Evolutionary conservation across 2,329 filamentous ascomycete species (phyloP).

Genomic region (Fusarium chaquense): DNA sequence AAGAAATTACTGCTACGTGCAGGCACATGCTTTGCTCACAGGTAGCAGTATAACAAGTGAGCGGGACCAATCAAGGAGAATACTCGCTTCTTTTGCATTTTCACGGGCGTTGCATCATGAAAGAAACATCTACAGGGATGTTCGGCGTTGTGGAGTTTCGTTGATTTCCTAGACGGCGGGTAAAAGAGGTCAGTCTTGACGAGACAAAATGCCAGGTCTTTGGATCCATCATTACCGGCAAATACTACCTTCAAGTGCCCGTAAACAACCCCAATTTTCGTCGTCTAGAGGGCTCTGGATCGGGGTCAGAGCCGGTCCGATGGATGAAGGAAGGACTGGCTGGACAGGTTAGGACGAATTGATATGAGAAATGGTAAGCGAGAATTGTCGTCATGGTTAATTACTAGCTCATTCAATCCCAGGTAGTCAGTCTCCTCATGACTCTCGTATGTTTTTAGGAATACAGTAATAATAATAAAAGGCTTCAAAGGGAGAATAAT

Average conservation of each 20-base stretch:
- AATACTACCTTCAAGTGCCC: neutral
- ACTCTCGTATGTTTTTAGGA: neutral
- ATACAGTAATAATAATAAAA: neutral
- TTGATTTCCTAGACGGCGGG: conserved; percentile 29
- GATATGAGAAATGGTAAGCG: conserved; percentile 27
- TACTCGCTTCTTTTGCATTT: conserved; percentile 27
- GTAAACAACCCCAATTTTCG: conserved; percentile 20
- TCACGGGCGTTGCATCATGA: conserved; percentile 21
- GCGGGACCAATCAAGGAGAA: conserved; percentile 8
- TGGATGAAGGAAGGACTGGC: neutral
- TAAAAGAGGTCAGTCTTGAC: conserved; percentile 7
- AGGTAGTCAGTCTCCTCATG: neutral
- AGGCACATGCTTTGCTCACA: neutral
- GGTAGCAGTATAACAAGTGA: conserved; percentile 4
- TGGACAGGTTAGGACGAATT: conserved; percentile 5
- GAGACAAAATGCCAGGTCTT: conserved; percentile 5
- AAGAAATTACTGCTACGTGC: neutral
- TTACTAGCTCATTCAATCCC: neutral
- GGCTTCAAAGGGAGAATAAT: neutral
- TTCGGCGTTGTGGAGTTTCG: conserved; percentile 25
- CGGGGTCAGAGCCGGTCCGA: conserved; percentile 36
- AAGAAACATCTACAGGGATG: conserved; percentile 31
- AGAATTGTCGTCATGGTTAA: neutral
- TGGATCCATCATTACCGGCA: neutral
- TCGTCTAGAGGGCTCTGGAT: conserved; percentile 31